A percentile compares a stretch with the other conserved stretches of the same genome.
These are phyloP conservation scores for Leishmania amazonensis DNA, from an alignment of 208 protist species.

Conservation along the genomic window DNA sequence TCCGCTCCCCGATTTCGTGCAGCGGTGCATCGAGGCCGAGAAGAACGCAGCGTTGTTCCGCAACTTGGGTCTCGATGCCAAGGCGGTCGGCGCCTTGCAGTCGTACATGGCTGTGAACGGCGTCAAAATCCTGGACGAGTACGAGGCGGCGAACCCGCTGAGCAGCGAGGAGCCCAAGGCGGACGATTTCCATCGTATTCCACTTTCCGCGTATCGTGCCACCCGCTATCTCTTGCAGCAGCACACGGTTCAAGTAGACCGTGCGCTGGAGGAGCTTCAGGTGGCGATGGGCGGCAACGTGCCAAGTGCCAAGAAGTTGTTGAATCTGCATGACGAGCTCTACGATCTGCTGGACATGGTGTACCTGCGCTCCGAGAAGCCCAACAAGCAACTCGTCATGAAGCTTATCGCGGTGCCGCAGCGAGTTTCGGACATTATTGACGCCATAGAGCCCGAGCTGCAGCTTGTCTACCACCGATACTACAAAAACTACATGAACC, in stretches of 20 bases:
- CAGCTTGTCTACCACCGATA: constrained; percentile 68
- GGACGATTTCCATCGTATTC: constrained; percentile 43
- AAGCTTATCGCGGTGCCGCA: constrained; percentile 83
- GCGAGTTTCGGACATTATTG: constrained; percentile 70
- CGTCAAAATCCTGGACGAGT: constrained; percentile 64
- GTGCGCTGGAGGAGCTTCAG: constrained; percentile 71
- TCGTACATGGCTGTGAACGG: constrained; percentile 69
- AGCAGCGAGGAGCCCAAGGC: constrained; percentile 25
- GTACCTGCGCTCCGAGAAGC: constrained; percentile 72
- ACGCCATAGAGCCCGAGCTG: constrained; percentile 81
- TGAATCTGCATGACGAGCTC: constrained; percentile 83
- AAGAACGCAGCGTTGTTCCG: constrained; percentile 65
- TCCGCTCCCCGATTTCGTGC: constrained; percentile 75
- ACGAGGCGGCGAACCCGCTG: constrained; percentile 40
- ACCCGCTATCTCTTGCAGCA: constrained; percentile 85
- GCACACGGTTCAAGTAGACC: constrained; percentile 80
- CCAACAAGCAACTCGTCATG: constrained; percentile 46
- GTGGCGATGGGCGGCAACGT: constrained; percentile 62
- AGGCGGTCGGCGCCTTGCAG: constrained; percentile 48
- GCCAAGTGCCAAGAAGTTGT: constrained; percentile 72
- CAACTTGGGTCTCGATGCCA: constrained; percentile 56
- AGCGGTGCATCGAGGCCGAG: constrained; percentile 76
- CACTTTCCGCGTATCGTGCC: constrained; percentile 61
- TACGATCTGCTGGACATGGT: constrained; percentile 79
- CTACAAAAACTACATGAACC: constrained; percentile 70